Percentiles rank a stretch among this genome's conserved stretches.
Evolutionary conservation across 306 rosid genomes (phyloP).

Genomic region (Lupinus albus): DNA sequence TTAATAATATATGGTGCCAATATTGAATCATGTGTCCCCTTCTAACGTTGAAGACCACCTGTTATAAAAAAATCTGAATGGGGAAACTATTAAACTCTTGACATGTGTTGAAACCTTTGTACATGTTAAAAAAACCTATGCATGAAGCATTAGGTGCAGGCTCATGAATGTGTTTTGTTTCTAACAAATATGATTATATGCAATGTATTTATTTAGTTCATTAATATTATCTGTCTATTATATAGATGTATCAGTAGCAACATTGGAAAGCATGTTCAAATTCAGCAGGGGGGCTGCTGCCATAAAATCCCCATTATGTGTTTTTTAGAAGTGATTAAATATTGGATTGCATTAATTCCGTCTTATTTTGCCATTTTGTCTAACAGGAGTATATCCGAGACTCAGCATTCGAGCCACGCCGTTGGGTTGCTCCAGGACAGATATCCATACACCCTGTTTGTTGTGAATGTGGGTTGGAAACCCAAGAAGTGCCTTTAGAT

Average conservation of each 20-base stretch:
- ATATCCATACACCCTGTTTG: conserved; percentile 51
- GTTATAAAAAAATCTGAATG: background rate
- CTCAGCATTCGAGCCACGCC: conserved; percentile 89
- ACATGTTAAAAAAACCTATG: background rate
- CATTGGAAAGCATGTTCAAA: background rate
- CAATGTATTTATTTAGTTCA: background rate
- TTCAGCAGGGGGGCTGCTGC: background rate
- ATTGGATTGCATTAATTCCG: conserved; percentile 11
- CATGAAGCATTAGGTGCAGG: background rate
- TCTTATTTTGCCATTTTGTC: conserved; percentile 38
- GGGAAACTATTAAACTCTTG: conserved; percentile 13
- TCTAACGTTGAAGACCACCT: background rate
- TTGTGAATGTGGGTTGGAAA: conserved; percentile 84
- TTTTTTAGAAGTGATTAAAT: background rate
- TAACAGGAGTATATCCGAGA: conserved; percentile 78
- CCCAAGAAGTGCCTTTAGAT: conserved; percentile 76
- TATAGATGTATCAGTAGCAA: background rate
- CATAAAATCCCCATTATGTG: background rate
- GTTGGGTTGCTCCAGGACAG: conserved; percentile 97
- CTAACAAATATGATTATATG: background rate
- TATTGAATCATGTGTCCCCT: background rate
- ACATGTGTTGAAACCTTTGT: background rate
- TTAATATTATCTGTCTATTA: conserved; percentile 3
- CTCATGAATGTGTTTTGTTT: conserved; percentile 5
- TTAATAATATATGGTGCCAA: background rate